phyloP scores from a whole-genome alignment of 768 basidiomycete genomes.

The Mycena indigotica region DNA sequence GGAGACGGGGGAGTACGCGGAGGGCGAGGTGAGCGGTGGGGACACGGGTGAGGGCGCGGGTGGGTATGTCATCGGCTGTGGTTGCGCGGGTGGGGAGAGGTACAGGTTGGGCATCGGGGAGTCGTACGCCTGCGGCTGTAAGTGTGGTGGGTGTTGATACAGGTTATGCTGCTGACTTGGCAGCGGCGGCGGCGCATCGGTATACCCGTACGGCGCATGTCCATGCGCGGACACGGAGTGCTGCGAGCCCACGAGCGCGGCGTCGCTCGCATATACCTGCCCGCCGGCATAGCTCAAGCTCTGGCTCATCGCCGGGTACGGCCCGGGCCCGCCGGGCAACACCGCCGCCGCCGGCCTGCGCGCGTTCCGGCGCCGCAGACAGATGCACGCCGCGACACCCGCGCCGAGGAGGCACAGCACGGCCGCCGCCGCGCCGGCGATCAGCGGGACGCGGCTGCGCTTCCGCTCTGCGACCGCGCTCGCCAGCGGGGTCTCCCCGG shows the following conservation, averaged over 20 bases:
- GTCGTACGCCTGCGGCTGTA: background rate
- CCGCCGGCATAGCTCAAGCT: background rate
- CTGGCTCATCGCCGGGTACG: background rate
- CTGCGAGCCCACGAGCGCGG: background rate
- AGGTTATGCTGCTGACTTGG: background rate
- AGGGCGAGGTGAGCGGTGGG: background rate
- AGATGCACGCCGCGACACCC: background rate
- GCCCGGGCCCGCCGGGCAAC: background rate
- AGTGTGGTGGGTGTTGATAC: background rate
- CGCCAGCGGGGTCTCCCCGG: background rate
- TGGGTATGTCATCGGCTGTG: background rate
- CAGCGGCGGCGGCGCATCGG: background rate
- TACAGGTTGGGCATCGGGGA: background rate
- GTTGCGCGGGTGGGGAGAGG: background rate
- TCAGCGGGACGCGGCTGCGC: background rate
- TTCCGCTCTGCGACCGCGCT: background rate
- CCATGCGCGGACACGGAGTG: background rate
- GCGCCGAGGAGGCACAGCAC: conserved; percentile 1
- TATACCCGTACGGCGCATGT: background rate
- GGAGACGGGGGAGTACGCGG: background rate
- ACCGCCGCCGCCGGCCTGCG: background rate
- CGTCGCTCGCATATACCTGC: background rate
- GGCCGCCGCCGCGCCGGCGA: conserved; percentile 6
- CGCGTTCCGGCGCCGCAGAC: background rate
- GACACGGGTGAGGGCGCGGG: background rate